These are phyloP conservation scores for Saprolegnia diclina DNA, from an alignment of 352 stramenopile species.

Conservation along the genomic window DNA sequence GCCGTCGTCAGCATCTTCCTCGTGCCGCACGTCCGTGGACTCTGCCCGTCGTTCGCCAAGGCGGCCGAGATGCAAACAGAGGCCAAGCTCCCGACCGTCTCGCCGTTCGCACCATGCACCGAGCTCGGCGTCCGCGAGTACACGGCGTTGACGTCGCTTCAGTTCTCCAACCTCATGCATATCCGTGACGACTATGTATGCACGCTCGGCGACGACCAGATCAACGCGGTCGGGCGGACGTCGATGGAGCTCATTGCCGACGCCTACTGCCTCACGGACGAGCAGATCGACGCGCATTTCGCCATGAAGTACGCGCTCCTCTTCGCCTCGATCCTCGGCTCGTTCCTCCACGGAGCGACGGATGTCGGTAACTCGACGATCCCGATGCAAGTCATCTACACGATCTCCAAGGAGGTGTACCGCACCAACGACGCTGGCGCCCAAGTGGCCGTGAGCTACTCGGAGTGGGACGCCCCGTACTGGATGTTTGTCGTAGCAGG, in stretches of 20 bases:
- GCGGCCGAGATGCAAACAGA: constrained; percentile 10
- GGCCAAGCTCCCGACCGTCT: constrained; percentile 4
- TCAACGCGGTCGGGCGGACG: not conserved
- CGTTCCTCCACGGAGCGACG: constrained; percentile 77
- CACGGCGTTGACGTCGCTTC: not conserved
- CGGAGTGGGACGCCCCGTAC: constrained; percentile 31
- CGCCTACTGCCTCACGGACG: constrained; percentile 31
- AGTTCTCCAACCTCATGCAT: constrained; percentile 8
- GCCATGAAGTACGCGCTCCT: constrained; percentile 69
- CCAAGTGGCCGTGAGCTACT: constrained; percentile 21
- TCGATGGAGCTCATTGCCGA: constrained; percentile 20
- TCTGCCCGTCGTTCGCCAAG: constrained; percentile 28
- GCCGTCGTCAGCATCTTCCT: constrained; percentile 28
- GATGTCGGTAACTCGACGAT: constrained; percentile 76
- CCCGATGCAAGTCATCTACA: constrained; percentile 50
- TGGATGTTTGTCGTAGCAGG: constrained; percentile 65
- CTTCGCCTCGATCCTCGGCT: constrained; percentile 60
- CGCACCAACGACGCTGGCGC: constrained; percentile 20
- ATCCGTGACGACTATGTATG: constrained; percentile 32
- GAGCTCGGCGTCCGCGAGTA: constrained; percentile 10
- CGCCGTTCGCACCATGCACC: not conserved
- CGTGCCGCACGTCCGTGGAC: constrained; percentile 30
- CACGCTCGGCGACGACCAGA: constrained; percentile 30
- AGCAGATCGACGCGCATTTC: constrained; percentile 39
- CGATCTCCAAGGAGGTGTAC: constrained; percentile 47